A percentile compares a stretch with the other conserved stretches of the same genome.
phyloP scores from a whole-genome alignment of 2,329 filamentous ascomycete genomes.

The Ophiobolus disseminans region DNA sequence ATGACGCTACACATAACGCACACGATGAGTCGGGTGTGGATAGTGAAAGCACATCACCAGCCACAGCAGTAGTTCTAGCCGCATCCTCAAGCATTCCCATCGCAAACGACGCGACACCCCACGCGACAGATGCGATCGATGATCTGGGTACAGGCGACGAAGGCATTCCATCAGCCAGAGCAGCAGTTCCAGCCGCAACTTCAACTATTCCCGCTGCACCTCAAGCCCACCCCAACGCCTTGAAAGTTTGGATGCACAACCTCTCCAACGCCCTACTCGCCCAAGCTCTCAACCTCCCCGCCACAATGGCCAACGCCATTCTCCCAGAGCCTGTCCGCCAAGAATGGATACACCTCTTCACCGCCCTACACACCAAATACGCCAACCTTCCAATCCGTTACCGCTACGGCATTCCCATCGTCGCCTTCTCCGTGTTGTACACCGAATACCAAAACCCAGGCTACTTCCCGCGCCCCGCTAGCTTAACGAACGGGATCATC shows the following conservation, averaged over 20 bases:
- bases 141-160: too few species aligned
- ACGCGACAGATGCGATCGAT: too few species aligned
- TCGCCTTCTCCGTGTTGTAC: background rate
- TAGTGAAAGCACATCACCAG: too few species aligned
- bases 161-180: too few species aligned
- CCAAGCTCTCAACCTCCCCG: background rate
- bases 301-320: background rate
- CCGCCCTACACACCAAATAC: background rate
- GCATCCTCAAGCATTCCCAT: too few species aligned
- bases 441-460: constrained; percentile 1
- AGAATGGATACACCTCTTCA: background rate
- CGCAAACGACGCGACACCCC: too few species aligned
- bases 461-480: background rate
- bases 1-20: too few species aligned
- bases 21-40: too few species aligned
- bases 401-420: background rate
- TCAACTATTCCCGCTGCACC: too few species aligned
- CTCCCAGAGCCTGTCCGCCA: background rate
- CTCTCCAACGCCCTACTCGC: background rate
- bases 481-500: background rate
- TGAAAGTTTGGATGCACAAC: too few species aligned
- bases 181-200: too few species aligned
- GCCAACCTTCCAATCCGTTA: background rate
- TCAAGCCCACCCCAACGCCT: background rate
- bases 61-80: too few species aligned